Percentiles rank a stretch among this genome's conserved stretches.
Evolutionary conservation across 139 green algal species (phyloP).

Genomic region (Pedinophyceae sp.): DNA sequence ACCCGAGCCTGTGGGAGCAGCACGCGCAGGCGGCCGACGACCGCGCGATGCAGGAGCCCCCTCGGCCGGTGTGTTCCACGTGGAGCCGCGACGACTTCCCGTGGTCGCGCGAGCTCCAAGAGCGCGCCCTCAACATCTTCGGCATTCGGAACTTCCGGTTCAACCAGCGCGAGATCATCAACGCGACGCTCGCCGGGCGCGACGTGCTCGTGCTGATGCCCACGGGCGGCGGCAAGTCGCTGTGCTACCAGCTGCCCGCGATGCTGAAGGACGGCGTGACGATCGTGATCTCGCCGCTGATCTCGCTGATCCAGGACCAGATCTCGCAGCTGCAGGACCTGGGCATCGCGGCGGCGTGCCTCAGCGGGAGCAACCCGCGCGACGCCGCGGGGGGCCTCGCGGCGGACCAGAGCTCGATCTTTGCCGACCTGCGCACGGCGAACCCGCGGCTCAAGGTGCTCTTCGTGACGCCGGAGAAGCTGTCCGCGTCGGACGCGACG

Average conservation of each 20-base stretch:
- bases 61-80: too few relatives aligned
- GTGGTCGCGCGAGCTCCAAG: constrained; percentile 20
- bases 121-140: constrained; percentile 28
- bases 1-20: too few relatives aligned
- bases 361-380: too few relatives aligned
- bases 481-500: constrained; percentile 43
- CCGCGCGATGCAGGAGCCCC: too few relatives aligned
- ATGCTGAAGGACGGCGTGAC: constrained; percentile 40
- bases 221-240: constrained; percentile 54
- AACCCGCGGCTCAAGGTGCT: constrained; percentile 43
- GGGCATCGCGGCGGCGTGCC: constrained; percentile 7
- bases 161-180: constrained; percentile 56
- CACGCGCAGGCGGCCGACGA: too few relatives aligned
- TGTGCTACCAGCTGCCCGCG: constrained; percentile 68
- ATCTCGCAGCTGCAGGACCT: constrained; percentile 23
- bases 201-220: constrained; percentile 84
- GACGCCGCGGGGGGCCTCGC: too few relatives aligned
- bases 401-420: too few relatives aligned
- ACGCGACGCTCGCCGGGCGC: constrained; percentile 41
- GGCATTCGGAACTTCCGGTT: constrained; percentile 49
- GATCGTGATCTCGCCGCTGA: constrained; percentile 51
- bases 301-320: constrained; percentile 78
- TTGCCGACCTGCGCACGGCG: constrained; percentile 1
- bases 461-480: constrained; percentile 81
- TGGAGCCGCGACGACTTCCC: too few relatives aligned